Conservation (phyloP, 352 stramenopile genomes). For the Pythium scleroteichum region DNA sequence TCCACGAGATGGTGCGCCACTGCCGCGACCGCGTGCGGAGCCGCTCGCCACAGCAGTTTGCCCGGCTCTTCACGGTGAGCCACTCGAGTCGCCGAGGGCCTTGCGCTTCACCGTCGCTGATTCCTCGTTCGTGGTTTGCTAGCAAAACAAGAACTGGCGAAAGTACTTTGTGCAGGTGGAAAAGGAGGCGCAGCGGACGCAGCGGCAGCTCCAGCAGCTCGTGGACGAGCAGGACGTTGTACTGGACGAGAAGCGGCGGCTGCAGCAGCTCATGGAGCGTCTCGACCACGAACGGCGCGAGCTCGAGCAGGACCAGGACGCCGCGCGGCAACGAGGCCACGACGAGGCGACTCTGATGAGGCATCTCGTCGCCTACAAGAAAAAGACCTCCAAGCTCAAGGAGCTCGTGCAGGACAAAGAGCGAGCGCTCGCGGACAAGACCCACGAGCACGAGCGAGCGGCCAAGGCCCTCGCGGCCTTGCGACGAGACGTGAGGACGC, state of each 20-base stretch:
- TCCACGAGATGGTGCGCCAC: constrained; percentile 63
- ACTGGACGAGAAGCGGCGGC: constrained; percentile 25
- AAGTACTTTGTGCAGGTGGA: constrained; percentile 73
- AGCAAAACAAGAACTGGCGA: constrained; percentile 73
- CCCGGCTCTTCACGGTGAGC: constrained; percentile 60
- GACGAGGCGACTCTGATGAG: constrained; percentile 31
- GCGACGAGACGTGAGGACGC: constrained; percentile 35
- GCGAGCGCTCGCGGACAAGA: constrained; percentile 30
- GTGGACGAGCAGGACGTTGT: constrained; percentile 40
- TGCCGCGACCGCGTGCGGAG: constrained; percentile 48
- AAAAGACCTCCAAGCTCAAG: constrained; percentile 59
- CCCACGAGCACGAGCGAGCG: constrained; percentile 30
- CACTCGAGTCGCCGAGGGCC: no score
- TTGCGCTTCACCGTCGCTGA: no score
- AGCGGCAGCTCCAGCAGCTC: constrained; percentile 38
- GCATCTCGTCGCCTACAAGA: constrained; percentile 49
- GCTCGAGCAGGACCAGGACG: constrained; percentile 25
- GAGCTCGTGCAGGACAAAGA: constrained; percentile 47
- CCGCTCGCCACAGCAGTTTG: constrained; percentile 48
- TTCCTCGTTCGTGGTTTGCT: no score
- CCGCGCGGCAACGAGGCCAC: not conserved
- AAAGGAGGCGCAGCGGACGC: constrained; percentile 32
- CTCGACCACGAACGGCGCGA: constrained; percentile 30
- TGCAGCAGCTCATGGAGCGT: constrained; percentile 26
- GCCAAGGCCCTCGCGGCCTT: constrained; percentile 34